Base-by-base conservation (phyloP, 352 stramenopile genomes). In the Aphanomyces cochlioides region DNA sequence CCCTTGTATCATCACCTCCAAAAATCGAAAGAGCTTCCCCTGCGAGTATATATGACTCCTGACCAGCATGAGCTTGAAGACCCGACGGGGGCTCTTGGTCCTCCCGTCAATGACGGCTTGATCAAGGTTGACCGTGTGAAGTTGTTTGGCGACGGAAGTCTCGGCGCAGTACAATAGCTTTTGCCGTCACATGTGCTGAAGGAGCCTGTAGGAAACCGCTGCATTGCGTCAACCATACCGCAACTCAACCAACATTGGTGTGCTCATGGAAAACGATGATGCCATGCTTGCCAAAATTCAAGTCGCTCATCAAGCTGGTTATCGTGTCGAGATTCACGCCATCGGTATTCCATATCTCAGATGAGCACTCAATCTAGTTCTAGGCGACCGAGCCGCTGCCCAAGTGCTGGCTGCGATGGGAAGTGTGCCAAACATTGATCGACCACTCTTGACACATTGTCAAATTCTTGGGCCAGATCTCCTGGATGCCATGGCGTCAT, bases 391-490 rank as follows among this genome's bases (percentile, higher is more conserved):
- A 3, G 85, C 84, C 8, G 81, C 83, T 7, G 83, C 87, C 66
- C 85, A 90, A 71, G 88, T 95, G 34, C 75, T 96, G 13, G 72
- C 74, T 63, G 84, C 84, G 17, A 80, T 96, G 34, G 74, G 81
- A 40, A 54, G 72, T 53, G 87, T 77, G 96, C 5, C 66, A 69
- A 0, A 74, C 0, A 73, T 80, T 5, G 84, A 84, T 48, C 81
- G 89, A n/a, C 84, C 89, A 0, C 89, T 96, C 69, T 78, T 97
- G 47, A 97, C 90, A 37, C 90, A 97, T 66, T 96, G 89, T 68
- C 90, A 97, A 74, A 90, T 96, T 56, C 73, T 96, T 10, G 82
- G 82, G 4, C 72, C 77, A 47, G 84, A 96, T 41, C 57, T 95
- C 19, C 82, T 96, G 34, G 40, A 67, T 5, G 66, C 83, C 37